A percentile compares a stretch with the other conserved stretches of the same genome.
Evolutionary conservation across 2,329 filamentous ascomycete genomes (phyloP).

Genomic region (Penicillium sp.): DNA sequence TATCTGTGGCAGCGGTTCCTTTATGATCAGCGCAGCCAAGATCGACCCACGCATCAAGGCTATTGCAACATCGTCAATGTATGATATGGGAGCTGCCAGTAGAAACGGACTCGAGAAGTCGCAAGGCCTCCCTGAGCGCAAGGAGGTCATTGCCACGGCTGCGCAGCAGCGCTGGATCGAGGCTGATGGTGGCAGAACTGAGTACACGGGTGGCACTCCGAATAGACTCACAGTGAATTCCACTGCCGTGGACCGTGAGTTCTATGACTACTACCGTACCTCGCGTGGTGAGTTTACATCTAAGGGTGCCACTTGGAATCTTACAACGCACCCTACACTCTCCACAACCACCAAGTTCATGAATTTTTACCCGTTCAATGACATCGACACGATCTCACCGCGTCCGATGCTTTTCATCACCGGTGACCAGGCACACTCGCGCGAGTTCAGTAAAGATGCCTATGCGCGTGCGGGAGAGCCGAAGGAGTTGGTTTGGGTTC

Average conservation of each 20-base stretch:
- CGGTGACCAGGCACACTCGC: conserved; percentile 23
- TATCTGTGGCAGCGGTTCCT: conserved; percentile 29
- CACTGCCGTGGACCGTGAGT: conserved; percentile 24
- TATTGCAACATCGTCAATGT: conserved; percentile 13
- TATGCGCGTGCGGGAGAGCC: conserved; percentile 32
- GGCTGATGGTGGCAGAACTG: conserved; percentile 4
- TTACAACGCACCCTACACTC: conserved; percentile 34
- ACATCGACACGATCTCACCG: conserved; percentile 24
- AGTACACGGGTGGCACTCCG: conserved; percentile 19
- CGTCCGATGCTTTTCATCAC: conserved; percentile 25
- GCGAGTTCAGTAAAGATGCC: conserved; percentile 25
- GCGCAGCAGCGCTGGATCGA: conserved; percentile 24
- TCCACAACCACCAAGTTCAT: conserved; percentile 31
- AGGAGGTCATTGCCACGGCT: conserved; percentile 12
- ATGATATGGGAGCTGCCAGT: background rate
- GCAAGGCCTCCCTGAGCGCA: conserved; percentile 6
- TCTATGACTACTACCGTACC: conserved; percentile 36
- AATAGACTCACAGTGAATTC: conserved; percentile 24
- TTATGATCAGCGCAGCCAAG: conserved; percentile 37
- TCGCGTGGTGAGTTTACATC: conserved; percentile 29
- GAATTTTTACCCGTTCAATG: conserved; percentile 27
- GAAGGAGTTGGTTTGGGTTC: conserved; percentile 37
- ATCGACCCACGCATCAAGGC: conserved; percentile 24
- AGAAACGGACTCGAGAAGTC: background rate
- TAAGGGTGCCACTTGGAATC: conserved; percentile 9